Evolutionary conservation across 129 eudicot species (phyloP), one percentile per base, ranked within the genome.

Genomic region (Sambucus nigra): DNA sequence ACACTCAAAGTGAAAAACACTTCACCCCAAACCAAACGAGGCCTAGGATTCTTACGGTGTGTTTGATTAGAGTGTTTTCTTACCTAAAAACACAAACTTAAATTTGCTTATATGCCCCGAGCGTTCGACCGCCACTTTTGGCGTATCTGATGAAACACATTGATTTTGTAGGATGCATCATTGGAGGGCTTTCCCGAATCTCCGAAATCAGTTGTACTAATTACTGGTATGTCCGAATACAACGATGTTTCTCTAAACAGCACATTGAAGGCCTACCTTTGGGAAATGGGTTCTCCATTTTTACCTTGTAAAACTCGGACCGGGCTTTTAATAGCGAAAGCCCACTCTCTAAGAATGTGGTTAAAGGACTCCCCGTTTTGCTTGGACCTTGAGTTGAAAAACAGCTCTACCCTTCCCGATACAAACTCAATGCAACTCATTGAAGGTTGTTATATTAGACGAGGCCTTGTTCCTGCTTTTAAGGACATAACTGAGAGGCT

Each of bases 251-350:
- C 94, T 2, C 49, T 92, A 40, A 86, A 86, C 77, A 82, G 78
- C 60, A 82, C 96, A 14, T 20, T 86, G 41, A 92, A 82, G 62
- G 87, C 94, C 32, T 86, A 57, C 64, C 83, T 92, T 28, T 86
- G 95, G 96, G 99, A 92, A 66, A 92, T 92, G 95, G 99, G 94
- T 9, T 92, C 96, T 40, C 99, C 99, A 8, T 92, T 86, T 75
- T 65, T 92, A 59, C 99, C 99, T 13, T 86, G 96, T 71, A 80
- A 83, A 68, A 79, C 91, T 10, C 70, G 96, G 22, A 77, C 70
- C 14, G 99, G 99, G 20, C 32, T 86, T 25, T 91, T 92, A 2
- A 64, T 92, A 16, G 96, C 99, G 31, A 86, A 86, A 76, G 95
- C 94, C 7, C 99, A 86, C 81, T 86, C 99, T 13, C 60, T 92